Base-by-base conservation (phyloP, 2,329 filamentous ascomycete genomes). In the Diaporthe batatas region DNA sequence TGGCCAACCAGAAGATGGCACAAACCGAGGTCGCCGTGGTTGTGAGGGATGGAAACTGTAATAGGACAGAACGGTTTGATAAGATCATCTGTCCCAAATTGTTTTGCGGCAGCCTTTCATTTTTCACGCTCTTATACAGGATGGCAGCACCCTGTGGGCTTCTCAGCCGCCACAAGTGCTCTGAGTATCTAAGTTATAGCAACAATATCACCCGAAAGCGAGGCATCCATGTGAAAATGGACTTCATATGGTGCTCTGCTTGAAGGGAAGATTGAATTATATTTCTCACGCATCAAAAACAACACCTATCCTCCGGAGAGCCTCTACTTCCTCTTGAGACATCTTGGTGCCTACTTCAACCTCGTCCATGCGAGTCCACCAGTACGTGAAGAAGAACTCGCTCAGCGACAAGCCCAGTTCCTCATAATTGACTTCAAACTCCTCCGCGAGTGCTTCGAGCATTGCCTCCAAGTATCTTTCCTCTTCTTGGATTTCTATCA, bases 401-500 rank as follows among this genome's bases (percentile, higher is more conserved):
- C 21, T 7, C n/a, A 67, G 11, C 2, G 62, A n/a, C 29, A 51
- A 39, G 6, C 44, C 44, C 14, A 39, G 7, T 21, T 51, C 62
- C 12, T 51, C 29, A 11, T 36, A 67, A 4, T 53, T 67, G 62
- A 25, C 7, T 3, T 67, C 62, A 21, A 67, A 67, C 5, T 67
- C 62, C 7, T 67, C 7, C 44, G 53, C 10, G 3, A 67, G 62
- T 2, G 1, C 14, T 32, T 67, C 62, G 12, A 67, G 29, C 14
- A 36, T 1, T 25, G 36, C 21, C 3, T 8, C 62, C 44, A 67
- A 4, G n/a, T 51, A 51, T 10, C 62, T 14, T n/a, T 67, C 62
- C 14, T 67, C 62, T 18, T 67, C 62, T 25, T 67, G 62, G 6
- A 67, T 67, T 44, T 67, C 62, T 25, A 16, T 7, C 14, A 36